A percentile compares a stretch with the other conserved stretches of the same genome.
These are phyloP conservation scores for Letharia lupina DNA, from an alignment of 495 filamentous ascomycete genomes.

Conservation along the genomic window DNA sequence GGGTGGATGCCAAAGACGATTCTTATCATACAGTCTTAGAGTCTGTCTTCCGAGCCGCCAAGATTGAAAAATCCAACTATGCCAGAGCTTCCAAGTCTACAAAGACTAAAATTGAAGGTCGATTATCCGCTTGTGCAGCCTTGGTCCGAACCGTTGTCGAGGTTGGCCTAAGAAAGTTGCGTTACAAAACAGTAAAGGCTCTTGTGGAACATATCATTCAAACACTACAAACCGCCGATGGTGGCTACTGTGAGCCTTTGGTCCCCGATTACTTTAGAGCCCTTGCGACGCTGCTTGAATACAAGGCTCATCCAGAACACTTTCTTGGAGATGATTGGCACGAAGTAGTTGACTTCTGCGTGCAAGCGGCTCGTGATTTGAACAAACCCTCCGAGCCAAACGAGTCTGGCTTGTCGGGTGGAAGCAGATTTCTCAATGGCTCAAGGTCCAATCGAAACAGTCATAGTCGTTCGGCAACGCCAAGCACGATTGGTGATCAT, in stretches of 20 bases:
- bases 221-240: conserved; percentile 53
- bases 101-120: conserved; percentile 40
- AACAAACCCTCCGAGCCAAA: conserved; percentile 1
- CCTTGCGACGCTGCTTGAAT: conserved; percentile 58
- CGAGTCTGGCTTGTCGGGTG: neutral
- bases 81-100: conserved; percentile 45
- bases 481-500: conserved; percentile 4
- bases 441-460: neutral
- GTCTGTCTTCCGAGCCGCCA: conserved; percentile 60
- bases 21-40: conserved; percentile 76
- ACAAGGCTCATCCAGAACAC: conserved; percentile 70
- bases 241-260: conserved; percentile 62
- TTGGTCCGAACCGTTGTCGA: conserved; percentile 63
- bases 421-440: neutral
- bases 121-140: conserved; percentile 63
- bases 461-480: conserved; percentile 20
- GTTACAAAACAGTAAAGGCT: conserved; percentile 65
- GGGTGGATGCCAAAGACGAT: conserved; percentile 56
- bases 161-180: conserved; percentile 57
- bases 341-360: conserved; percentile 57
- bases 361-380: conserved; percentile 38
- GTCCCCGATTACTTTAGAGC: conserved; percentile 70
- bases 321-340: conserved; percentile 61
- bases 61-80: conserved; percentile 57
- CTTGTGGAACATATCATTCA: conserved; percentile 76